Evolutionary conservation across 2,329 filamentous ascomycete species (phyloP).

Genomic region (Talaromyces piceae): DNA sequence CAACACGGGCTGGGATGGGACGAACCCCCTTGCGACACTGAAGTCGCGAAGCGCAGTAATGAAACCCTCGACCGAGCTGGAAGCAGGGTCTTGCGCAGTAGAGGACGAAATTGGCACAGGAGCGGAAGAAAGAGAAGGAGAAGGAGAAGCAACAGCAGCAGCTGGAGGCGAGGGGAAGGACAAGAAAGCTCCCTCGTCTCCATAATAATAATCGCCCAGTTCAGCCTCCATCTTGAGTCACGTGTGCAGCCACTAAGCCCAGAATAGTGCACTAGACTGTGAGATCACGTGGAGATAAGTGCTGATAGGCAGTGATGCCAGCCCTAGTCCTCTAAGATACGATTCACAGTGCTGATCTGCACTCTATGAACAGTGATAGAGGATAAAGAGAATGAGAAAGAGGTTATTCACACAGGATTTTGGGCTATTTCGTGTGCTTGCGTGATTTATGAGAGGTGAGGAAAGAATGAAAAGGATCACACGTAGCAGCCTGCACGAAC

Average conservation of each 20-base stretch:
- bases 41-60: neutral
- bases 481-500: no score
- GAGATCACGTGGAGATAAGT: slow-evolving; percentile 2
- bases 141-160: neutral
- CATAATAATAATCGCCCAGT: no score
- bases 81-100: no score
- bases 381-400: no score
- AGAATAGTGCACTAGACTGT: neutral
- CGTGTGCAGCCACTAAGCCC: neutral
- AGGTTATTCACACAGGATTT: no score
- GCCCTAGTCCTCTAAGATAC: no score
- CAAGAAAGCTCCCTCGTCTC: neutral
- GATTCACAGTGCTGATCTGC: no score
- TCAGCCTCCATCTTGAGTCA: slow-evolving; percentile 1
- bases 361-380: no score
- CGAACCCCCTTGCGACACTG: slow-evolving; percentile 8
- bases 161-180: neutral
- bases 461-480: no score
- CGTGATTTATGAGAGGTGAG: no score
- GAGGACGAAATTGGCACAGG: neutral
- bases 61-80: neutral
- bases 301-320: neutral
- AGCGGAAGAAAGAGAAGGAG: neutral
- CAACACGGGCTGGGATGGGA: neutral
- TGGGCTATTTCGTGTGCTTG: no score